phyloP scores from a whole-genome alignment of 1,139 yeast species.

The Scheffersomyces titani region DNA sequence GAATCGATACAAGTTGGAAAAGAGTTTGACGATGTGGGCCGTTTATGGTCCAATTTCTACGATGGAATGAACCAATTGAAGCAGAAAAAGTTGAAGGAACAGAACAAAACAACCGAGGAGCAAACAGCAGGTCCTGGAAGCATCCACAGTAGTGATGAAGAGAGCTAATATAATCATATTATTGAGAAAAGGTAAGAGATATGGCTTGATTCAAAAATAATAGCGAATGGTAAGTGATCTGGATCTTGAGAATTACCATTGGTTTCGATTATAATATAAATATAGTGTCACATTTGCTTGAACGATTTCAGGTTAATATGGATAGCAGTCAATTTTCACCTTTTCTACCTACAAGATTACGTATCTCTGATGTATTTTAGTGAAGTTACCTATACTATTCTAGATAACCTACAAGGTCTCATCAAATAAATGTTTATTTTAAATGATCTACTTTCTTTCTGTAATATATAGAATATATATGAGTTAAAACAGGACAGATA shows the following conservation, averaged over 20 bases:
- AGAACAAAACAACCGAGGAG: slow-evolving; percentile 3
- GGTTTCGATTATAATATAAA: no score
- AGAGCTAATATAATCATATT: neutral
- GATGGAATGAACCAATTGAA: slow-evolving; percentile 33
- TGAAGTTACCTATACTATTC: neutral
- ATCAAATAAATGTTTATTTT: neutral
- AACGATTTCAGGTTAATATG: neutral
- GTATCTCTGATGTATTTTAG: neutral
- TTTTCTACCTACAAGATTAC: no score
- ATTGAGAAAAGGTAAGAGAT: neutral
- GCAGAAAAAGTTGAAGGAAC: slow-evolving; percentile 8
- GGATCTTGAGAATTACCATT: neutral
- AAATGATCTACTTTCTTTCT: neutral
- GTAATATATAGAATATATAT: neutral
- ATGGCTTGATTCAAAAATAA: neutral
- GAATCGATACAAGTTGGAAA: slow-evolving; percentile 47
- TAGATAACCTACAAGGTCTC: neutral
- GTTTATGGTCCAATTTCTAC: slow-evolving; percentile 46
- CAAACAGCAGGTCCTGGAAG: slow-evolving; percentile 4
- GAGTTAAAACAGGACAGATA: neutral
- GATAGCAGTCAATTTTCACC: neutral
- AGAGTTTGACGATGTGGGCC: slow-evolving; percentile 47
- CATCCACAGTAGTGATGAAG: slow-evolving; percentile 11
- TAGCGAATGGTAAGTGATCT: neutral
- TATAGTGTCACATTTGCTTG: neutral